Base-by-base conservation (phyloP, 1,139 yeast species). In the Nematodospora anomalae region DNA sequence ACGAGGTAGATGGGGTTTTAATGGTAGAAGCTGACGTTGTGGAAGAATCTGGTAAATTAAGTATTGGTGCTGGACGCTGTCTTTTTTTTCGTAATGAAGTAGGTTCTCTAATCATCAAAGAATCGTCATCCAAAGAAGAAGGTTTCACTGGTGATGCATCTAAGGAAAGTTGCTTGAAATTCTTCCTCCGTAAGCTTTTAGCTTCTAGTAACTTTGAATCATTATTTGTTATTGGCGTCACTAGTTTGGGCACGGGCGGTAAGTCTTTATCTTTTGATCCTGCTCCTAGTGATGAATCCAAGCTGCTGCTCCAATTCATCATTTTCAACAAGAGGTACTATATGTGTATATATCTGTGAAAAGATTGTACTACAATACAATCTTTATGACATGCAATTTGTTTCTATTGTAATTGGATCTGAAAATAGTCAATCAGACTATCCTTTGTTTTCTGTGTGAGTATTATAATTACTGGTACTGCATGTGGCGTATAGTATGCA, bases 111-210 rank as follows among this genome's bases (percentile, higher is more conserved):
- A 47, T 44, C 9, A 38, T 27, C 23, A 36, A 22, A 18, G 30
- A 18, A 16, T 49, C 46, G 13, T 40, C 42, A 9, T 35, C 29
- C 8, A 26, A 3, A 3, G 26, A 10, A 4, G 30, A 12, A 4
- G 30, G 5, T 26, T 30, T 39, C 7, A 33, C 32, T 8, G 51
- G 48, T 2, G 52, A 37, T 7, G 57, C 42, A n/a, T 60, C 62
- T 28, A 87, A 63, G 23, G 83, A 78, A 30, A 87, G 68, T 44
- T 84, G 74, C 57, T 88, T 88, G 55, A 84, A 68, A 56, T 88
- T 88, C 49, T 84, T 78, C 38, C 96, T 72, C 45, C 77, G 78
- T 43, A 87, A 60, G 4, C 92, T 72, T 53, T 79, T 83, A 27
- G 81, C 49, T 65, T 74, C 57, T 60, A 75, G 52, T 25, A 68